Base-by-base conservation (phyloP, 345 rosid species). In the Acer negundo region DNA sequence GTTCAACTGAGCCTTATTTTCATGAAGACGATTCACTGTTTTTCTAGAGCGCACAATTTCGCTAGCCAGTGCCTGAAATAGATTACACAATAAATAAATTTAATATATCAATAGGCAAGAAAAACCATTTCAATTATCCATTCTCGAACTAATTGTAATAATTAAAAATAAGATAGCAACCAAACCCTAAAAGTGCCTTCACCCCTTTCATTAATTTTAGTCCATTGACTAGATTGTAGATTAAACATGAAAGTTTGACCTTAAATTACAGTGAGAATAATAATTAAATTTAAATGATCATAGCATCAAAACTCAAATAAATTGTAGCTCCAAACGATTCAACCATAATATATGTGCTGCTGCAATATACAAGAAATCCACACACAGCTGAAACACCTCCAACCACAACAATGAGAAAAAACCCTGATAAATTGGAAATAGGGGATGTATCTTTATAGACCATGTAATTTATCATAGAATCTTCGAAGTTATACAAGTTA, bases 1-100 rank as follows among this genome's bases (percentile, higher is more conserved):
- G 86, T 94, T 94, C 93, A 93, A 69, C 78, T 94, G 98, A 2
- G 97, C 98, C 88, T 89, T 94, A 66, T 94, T 94, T 84, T 94
- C 98, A 83, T 89, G 78, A 69, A 94, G 87, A 4, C 95, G 97
- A 80, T 89, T 90, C 53, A 91, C 94, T 13, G 98, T 94, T 84
- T 78, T 91, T 82, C 94, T 91, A 22, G 98, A 90, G 69, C 87
- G 61, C 65, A 93, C 94, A 74, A 94, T 84, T 77, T 94, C 98
- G 79, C 86, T 90, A 63, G 97, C 98, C 82, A 94, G 98, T 59
- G 95, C 83, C 98, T 92, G 91, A 31, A 42, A 81, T 72, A 71
- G 63, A 69, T 67, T 70, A 35, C 28, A 75, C 13, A 31, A 76
- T 38, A 28, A 40, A 76, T 5, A 8, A 49, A 69, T 31, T 23